These are phyloP conservation scores for Aspergillus hiratsukae DNA, from an alignment of 2,329 filamentous ascomycete genomes.

Conservation along the genomic window DNA sequence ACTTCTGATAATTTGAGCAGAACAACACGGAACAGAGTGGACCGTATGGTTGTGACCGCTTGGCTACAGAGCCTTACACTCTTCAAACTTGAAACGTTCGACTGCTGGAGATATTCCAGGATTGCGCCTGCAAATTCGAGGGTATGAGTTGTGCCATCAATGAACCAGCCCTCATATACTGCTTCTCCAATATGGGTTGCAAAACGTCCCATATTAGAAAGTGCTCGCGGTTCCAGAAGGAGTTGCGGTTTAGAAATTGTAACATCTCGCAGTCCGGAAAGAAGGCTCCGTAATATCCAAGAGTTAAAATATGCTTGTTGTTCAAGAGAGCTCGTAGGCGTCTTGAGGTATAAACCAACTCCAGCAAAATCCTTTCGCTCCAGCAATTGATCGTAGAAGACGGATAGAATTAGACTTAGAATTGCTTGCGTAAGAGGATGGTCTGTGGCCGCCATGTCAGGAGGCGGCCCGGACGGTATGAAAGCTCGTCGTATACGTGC, in stretches of 20 bases:
- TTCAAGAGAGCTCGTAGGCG: slow-evolving; percentile 87
- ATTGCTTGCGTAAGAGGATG: slow-evolving; percentile 71
- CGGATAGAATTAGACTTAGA: slow-evolving; percentile 69
- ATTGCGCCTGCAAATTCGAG: slow-evolving; percentile 82
- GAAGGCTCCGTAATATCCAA: slow-evolving; percentile 71
- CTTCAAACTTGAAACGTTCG: slow-evolving; percentile 76
- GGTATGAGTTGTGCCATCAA: slow-evolving; percentile 76
- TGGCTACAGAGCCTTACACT: slow-evolving; percentile 87
- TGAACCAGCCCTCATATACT: slow-evolving; percentile 94
- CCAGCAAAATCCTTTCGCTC: slow-evolving; percentile 86
- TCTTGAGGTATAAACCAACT: slow-evolving; percentile 77
- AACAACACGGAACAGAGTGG: slow-evolving; percentile 72
- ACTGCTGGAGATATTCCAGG: slow-evolving; percentile 81
- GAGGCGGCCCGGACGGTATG: slow-evolving; percentile 38
- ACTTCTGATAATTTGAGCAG: slow-evolving; percentile 79
- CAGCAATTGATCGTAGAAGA: slow-evolving; percentile 83
- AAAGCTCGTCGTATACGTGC: slow-evolving; percentile 61
- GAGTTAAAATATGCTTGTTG: slow-evolving; percentile 95
- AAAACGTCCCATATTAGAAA: slow-evolving; percentile 83
- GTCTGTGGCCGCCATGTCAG: slow-evolving; percentile 47
- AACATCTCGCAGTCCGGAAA: slow-evolving; percentile 65
- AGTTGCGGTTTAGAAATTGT: slow-evolving; percentile 68
- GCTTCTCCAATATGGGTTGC: slow-evolving; percentile 78
- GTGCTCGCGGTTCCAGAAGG: slow-evolving; percentile 72
- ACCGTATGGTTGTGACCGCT: slow-evolving; percentile 69